These are phyloP conservation scores for Spironucleus salmonicida DNA, from an alignment of 208 protist species.

Conservation along the genomic window DNA sequence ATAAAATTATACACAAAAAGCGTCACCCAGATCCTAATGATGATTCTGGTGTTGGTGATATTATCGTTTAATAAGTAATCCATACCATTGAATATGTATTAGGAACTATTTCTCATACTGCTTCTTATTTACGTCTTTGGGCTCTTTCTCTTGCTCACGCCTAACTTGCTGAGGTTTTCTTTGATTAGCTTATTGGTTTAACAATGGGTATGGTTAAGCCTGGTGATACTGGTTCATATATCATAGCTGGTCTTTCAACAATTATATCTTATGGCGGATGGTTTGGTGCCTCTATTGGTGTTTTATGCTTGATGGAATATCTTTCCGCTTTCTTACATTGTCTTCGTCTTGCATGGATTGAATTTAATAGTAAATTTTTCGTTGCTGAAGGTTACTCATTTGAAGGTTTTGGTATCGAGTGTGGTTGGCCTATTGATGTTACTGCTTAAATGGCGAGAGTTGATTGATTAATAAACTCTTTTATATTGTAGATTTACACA, in stretches of 20 bases:
- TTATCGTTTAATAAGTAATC: constrained; percentile 88
- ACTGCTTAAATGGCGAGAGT: too few species aligned
- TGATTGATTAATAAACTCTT: too few species aligned
- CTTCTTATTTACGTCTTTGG: constrained; percentile 98
- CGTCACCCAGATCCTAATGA: neutral
- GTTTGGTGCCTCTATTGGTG: constrained; percentile 73
- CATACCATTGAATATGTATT: constrained; percentile 98
- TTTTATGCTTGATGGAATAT: constrained; percentile 90
- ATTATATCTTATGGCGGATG: constrained; percentile 74
- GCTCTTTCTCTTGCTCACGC: constrained; percentile 95
- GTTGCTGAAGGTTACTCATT: constrained; percentile 29
- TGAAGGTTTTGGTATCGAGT: too few species aligned
- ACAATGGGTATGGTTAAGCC: neutral
- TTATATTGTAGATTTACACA: too few species aligned
- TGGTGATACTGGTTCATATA: neutral
- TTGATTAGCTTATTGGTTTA: constrained; percentile 29
- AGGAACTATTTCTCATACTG: constrained; percentile 94
- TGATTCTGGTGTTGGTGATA: constrained; percentile 63
- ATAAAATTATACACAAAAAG: constrained; percentile 18
- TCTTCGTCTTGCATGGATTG: constrained; percentile 71
- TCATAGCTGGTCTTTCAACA: constrained; percentile 45
- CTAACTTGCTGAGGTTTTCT: constrained; percentile 37
- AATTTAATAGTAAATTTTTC: constrained; percentile 43
- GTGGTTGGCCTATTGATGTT: too few species aligned
- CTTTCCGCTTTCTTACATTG: constrained; percentile 95